These are phyloP conservation scores for Fusarium metavorans DNA, from an alignment of 2,329 filamentous ascomycete genomes.

Conservation along the genomic window DNA sequence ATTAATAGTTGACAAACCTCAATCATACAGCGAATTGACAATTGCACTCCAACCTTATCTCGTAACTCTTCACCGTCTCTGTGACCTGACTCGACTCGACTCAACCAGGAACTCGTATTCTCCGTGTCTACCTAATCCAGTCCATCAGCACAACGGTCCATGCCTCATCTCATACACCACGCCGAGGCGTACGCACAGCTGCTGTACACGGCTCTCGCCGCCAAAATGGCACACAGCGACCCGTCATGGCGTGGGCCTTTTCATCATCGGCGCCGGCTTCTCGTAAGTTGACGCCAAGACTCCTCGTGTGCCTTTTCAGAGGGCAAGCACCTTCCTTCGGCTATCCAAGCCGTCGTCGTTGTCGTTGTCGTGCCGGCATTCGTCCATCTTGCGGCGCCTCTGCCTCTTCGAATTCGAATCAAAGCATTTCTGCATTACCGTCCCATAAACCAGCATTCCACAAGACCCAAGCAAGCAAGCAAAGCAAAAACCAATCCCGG, in stretches of 20 bases:
- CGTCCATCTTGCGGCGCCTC: conserved; percentile 37
- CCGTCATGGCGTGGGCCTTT: conserved; percentile 24
- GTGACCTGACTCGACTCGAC: conserved; percentile 12
- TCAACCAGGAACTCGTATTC: conserved; percentile 42
- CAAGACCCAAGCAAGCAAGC: conserved; percentile 37
- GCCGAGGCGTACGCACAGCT: conserved; percentile 38
- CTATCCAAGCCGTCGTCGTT: conserved; percentile 43
- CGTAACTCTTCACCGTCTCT: conserved; percentile 2
- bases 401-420: conserved; percentile 43
- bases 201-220: conserved; percentile 44
- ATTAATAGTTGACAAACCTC: conserved; percentile 13
- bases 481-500: conserved; percentile 36
- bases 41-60: conserved; percentile 1
- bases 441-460: conserved; percentile 43
- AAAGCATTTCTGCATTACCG: conserved; percentile 46
- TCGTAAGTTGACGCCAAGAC: conserved; percentile 22
- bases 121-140: conserved; percentile 46
- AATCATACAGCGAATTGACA: conserved; percentile 6
- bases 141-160: conserved; percentile 45
- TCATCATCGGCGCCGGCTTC: conserved; percentile 23
- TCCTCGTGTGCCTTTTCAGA: conserved; percentile 33
- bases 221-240: conserved; percentile 31
- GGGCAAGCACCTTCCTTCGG: conserved; percentile 31
- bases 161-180: conserved; percentile 38
- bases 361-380: conserved; percentile 35